A percentile compares a stretch with the other conserved stretches of the same genome.
Evolutionary conservation across 768 basidiomycete genomes (phyloP).

Genomic region (Chalciporus piperatus): DNA sequence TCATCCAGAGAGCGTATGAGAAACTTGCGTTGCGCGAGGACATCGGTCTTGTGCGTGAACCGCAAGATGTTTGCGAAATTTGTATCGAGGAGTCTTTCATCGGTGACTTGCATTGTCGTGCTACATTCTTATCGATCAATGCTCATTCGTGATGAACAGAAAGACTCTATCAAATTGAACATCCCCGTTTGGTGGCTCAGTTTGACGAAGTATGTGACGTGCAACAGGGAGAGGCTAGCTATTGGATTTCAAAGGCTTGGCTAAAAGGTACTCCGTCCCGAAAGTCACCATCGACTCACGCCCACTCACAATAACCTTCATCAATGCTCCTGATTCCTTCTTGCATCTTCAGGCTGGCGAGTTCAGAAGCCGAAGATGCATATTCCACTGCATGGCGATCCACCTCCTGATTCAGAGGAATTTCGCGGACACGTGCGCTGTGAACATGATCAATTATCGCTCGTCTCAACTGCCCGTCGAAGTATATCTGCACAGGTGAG

Average conservation of each 20-base stretch:
- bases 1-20: slow-evolving; percentile 22
- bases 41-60: slow-evolving; percentile 47
- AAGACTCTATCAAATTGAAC: slow-evolving; percentile 64
- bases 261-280: slow-evolving; percentile 52
- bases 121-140: neutral
- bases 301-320: slow-evolving; percentile 10
- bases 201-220: slow-evolving; percentile 55
- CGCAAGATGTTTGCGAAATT: slow-evolving; percentile 53
- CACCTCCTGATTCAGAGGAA: slow-evolving; percentile 58
- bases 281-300: slow-evolving; percentile 9
- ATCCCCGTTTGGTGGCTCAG: slow-evolving; percentile 55
- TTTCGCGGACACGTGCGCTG: slow-evolving; percentile 64
- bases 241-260: slow-evolving; percentile 81
- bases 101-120: slow-evolving; percentile 39
- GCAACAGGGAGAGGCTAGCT: slow-evolving; percentile 42
- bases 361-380: slow-evolving; percentile 77
- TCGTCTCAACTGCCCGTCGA: slow-evolving; percentile 52
- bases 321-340: neutral
- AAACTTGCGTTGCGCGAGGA: slow-evolving; percentile 37
- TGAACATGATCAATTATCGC: slow-evolving; percentile 63
- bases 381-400: slow-evolving; percentile 51
- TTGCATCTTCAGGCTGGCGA: slow-evolving; percentile 61
- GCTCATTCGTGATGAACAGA: slow-evolving; percentile 40
- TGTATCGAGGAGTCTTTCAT: slow-evolving; percentile 59
- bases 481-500: slow-evolving; percentile 62